Conservation (phyloP, 768 basidiomycete genomes). For the Psilocybe subaeruginosa region DNA sequence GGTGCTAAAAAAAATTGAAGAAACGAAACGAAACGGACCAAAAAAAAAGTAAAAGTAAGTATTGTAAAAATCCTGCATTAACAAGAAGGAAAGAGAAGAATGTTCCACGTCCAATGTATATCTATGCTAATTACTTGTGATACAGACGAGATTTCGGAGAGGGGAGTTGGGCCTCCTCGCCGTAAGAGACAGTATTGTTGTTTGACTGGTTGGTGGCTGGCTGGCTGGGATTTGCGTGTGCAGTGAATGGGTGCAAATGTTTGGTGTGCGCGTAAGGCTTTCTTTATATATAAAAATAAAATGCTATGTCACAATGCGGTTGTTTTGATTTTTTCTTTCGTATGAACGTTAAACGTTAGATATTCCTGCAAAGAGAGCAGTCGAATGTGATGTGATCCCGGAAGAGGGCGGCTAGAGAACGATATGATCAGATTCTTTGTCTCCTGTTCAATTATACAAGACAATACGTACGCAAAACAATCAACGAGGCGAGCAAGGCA, state of each 20-base stretch:
- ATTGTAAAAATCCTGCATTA: constrained; percentile 20
- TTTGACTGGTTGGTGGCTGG: background rate
- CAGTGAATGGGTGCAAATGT: constrained; percentile 8
- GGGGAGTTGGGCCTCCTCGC: background rate
- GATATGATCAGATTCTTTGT: constrained; percentile 15
- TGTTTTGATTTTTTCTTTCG: background rate
- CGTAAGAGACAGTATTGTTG: background rate
- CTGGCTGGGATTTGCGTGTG: background rate
- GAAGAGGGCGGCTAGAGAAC: constrained; percentile 74
- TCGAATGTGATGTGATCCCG: constrained; percentile 74
- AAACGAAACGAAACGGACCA: background rate
- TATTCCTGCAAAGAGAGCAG: constrained; percentile 85
- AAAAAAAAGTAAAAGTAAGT: constrained; percentile 4
- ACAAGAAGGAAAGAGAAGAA: constrained; percentile 10
- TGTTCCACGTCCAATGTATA: constrained; percentile 17
- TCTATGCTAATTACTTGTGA: constrained; percentile 25
- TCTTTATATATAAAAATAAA: constrained; percentile 5
- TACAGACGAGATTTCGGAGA: constrained; percentile 13
- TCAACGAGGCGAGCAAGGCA: constrained; percentile 76
- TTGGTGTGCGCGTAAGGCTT: constrained; percentile 12
- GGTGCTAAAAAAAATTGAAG: background rate
- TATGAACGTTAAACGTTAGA: constrained; percentile 54
- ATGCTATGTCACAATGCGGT: constrained; percentile 22
- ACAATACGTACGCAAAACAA: constrained; percentile 73
- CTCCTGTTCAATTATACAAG: background rate